phyloP scores from a whole-genome alignment of 768 basidiomycete genomes.

The Naganishia kalamii region DNA sequence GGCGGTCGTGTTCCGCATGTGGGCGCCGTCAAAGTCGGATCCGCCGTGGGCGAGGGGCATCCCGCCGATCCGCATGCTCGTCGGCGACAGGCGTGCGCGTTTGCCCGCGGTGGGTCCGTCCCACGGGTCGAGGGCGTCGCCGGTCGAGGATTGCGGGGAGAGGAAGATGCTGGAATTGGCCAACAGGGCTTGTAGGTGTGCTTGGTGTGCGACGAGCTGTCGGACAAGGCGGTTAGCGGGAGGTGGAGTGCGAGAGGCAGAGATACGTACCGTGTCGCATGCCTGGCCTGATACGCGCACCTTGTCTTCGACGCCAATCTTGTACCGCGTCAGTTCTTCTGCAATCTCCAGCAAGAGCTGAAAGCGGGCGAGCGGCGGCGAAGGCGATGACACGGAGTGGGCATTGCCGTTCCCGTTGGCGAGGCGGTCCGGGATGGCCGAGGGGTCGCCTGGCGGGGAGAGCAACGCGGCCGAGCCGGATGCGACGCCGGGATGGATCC shows the following conservation, averaged over 20 bases:
- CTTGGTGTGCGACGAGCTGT: slow-evolving; percentile 46
- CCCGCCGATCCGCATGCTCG: background rate
- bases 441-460: too few relatives aligned
- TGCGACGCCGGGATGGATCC: background rate
- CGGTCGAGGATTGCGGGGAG: slow-evolving; percentile 23
- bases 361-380: slow-evolving; percentile 57
- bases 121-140: background rate
- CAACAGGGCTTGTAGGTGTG: slow-evolving; percentile 42
- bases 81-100: background rate
- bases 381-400: slow-evolving; percentile 46
- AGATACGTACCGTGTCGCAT: slow-evolving; percentile 72
- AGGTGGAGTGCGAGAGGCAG: background rate
- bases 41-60: background rate
- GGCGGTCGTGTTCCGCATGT: background rate
- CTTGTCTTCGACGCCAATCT: slow-evolving; percentile 95
- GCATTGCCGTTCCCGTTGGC: background rate
- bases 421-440: background rate
- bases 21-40: background rate
- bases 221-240: background rate
- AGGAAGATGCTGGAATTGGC: slow-evolving; percentile 42
- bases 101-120: background rate
- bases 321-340: slow-evolving; percentile 83
- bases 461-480: background rate
- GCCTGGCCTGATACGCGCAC: slow-evolving; percentile 88
- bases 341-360: slow-evolving; percentile 86